Evolutionary conservation across 352 stramenopile species (phyloP), one percentile per base, ranked within the genome.

Genomic region (Pythium pectinolyticum): DNA sequence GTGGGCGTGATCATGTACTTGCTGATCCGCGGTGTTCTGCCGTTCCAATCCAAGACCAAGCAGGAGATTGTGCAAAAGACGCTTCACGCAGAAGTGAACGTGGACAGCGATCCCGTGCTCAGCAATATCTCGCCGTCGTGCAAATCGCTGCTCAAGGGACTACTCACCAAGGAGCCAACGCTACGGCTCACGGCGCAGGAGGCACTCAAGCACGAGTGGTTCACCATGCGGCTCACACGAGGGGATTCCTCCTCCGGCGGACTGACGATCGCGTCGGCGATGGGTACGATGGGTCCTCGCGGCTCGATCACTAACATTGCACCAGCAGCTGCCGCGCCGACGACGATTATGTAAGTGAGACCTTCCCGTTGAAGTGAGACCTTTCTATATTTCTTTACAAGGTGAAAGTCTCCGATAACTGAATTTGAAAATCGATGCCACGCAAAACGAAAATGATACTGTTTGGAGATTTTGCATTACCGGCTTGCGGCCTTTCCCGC

Each of bases 1-100:
- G 67, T 98, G 14, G 92, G 93, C 19, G 92, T 97, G 15, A 97
- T 98, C 57, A 89, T 98, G 82, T 98, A 92, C 64, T 66, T 98
- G 27, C 64, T 98, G 17, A 67, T 97, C 32, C 79, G 89, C 25
- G 90, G 90, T 6, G 75, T 92, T 14, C 78, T 98, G 49, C 94
- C 94, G 1, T 98, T 98, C 72, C 90, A 97, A 51, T 89, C 86
- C 32, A 95, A 96, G 47, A 84, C 78, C 47, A 94, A 97, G 61
- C 87, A 91, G 27, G 90, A 97, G 43, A 95, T 98, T 46, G 97
- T 98, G 46, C 85, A 97, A 57, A 94, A 94, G 55, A 98, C 89
- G 1, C 65, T 97, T 12, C 81, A 96, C 15, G 85, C 76, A 12
- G 80, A 96, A 50, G 72, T 97, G 6, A 89, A 94, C 34, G 82